Evolutionary conservation across 768 basidiomycete species (phyloP).

Genomic region (Termitomyces sp.): DNA sequence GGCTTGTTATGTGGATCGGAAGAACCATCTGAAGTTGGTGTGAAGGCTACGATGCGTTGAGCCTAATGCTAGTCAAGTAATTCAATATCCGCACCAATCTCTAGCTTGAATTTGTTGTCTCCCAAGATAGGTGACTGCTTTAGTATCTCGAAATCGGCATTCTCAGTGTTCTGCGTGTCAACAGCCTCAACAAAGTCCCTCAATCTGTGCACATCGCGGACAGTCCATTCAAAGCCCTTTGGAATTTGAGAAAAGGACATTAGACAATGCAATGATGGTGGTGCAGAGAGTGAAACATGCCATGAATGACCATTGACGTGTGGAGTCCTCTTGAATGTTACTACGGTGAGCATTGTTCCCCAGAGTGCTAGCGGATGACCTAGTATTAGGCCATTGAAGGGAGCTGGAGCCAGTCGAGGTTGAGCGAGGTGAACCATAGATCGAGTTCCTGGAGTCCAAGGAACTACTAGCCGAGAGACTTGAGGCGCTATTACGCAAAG

Average conservation of each 20-base stretch:
- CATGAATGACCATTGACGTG: slow-evolving; percentile 64
- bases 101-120: slow-evolving; percentile 70
- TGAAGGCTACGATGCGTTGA: slow-evolving; percentile 18
- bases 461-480: slow-evolving; percentile 18
- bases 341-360: slow-evolving; percentile 17
- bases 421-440: slow-evolving; percentile 13
- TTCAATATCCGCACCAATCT: slow-evolving; percentile 49
- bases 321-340: slow-evolving; percentile 42
- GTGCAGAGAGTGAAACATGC: slow-evolving; percentile 31
- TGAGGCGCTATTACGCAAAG: slow-evolving; percentile 24
- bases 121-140: slow-evolving; percentile 66
- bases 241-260: background rate
- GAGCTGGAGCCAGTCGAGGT: slow-evolving; percentile 30
- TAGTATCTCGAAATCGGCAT: slow-evolving; percentile 57
- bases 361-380: slow-evolving; percentile 25
- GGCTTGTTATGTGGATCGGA: slow-evolving; percentile 27
- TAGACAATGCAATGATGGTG: background rate
- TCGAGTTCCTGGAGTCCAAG: slow-evolving; percentile 16
- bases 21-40: slow-evolving; percentile 25
- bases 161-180: slow-evolving; percentile 28
- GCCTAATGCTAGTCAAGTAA: background rate
- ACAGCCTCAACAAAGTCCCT: slow-evolving; percentile 55
- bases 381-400: slow-evolving; percentile 23
- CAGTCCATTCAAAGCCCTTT: slow-evolving; percentile 74
- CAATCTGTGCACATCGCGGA: slow-evolving; percentile 56